These are phyloP conservation scores for Pseudozyma tsukubaensis DNA, from an alignment of 1,284 basidiomycete genomes.

Conservation along the genomic window DNA sequence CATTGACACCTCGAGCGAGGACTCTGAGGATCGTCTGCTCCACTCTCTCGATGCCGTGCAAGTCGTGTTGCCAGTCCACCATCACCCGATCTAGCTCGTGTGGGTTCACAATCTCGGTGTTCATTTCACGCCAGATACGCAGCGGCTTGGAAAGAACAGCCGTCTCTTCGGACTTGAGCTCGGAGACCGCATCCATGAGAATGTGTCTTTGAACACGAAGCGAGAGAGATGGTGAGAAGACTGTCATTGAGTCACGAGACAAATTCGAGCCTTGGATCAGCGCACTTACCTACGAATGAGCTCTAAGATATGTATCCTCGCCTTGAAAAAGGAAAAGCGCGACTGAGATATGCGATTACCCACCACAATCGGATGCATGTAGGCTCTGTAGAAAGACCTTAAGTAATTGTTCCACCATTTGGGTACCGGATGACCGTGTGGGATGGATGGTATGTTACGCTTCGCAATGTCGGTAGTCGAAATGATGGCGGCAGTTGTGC, in stretches of 20 bases:
- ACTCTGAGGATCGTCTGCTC: not conserved
- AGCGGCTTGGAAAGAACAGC: not conserved
- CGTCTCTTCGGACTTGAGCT: not conserved
- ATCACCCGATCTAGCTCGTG: conserved; percentile 1
- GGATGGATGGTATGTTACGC: too few species aligned
- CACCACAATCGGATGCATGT: not conserved
- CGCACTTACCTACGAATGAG: not conserved
- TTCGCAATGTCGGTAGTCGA: too few species aligned
- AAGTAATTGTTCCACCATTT: conserved; percentile 5
- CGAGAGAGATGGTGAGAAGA: not conserved
- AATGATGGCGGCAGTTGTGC: too few species aligned
- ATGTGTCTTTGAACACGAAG: not conserved
- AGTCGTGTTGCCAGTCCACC: conserved; percentile 1
- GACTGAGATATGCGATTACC: not conserved
- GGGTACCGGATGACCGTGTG: not conserved
- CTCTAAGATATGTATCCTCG: not conserved
- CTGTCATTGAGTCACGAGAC: not conserved
- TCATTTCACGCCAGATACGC: too few species aligned
- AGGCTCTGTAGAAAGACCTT: not conserved
- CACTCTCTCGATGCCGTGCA: not conserved
- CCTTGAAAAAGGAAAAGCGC: not conserved
- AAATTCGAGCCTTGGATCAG: too few species aligned
- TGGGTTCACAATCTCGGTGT: not conserved
- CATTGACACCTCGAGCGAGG: conserved; percentile 2
- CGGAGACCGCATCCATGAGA: not conserved